These are phyloP conservation scores for Fusarium sterilihyphosum DNA, from an alignment of 2,329 filamentous ascomycete genomes.

Conservation along the genomic window DNA sequence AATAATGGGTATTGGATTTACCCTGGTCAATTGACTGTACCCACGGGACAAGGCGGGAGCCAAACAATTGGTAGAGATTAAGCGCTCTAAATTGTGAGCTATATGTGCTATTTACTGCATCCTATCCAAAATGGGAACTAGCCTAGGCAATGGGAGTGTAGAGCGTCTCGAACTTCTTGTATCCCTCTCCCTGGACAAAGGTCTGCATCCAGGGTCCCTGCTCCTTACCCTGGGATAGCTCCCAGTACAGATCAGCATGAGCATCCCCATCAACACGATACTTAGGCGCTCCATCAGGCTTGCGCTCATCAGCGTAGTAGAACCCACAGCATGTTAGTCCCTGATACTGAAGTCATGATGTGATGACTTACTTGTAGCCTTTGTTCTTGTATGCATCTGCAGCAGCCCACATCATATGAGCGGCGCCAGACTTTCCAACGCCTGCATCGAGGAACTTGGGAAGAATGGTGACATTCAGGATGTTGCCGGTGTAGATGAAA, in stretches of 20 bases:
- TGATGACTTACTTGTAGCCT: slow-evolving; percentile 46
- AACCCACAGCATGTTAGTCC: slow-evolving; percentile 50
- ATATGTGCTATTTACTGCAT: neutral
- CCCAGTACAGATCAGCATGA: slow-evolving; percentile 52
- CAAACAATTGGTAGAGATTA: neutral
- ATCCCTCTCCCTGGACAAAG: slow-evolving; percentile 55
- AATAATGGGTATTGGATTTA: neutral
- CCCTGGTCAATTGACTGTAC: neutral
- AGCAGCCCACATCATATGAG: slow-evolving; percentile 44
- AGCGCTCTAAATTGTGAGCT: neutral
- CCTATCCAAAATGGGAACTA: fast-evolving
- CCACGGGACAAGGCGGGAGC: neutral
- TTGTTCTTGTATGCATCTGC: slow-evolving; percentile 47
- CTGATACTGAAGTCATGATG: fast-evolving
- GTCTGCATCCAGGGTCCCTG: slow-evolving; percentile 59
- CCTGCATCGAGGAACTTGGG: slow-evolving; percentile 50
- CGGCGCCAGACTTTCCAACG: slow-evolving; percentile 52
- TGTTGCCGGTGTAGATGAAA: slow-evolving; percentile 59
- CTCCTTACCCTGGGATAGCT: slow-evolving; percentile 51
- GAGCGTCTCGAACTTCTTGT: slow-evolving; percentile 35
- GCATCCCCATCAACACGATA: slow-evolving; percentile 51
- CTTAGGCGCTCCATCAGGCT: slow-evolving; percentile 49
- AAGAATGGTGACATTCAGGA: slow-evolving; percentile 48
- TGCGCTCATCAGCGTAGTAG: slow-evolving; percentile 62
- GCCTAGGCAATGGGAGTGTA: neutral